These are phyloP conservation scores for Hapsidospora chrysogenum DNA, from an alignment of 495 filamentous ascomycete genomes.

Conservation along the genomic window DNA sequence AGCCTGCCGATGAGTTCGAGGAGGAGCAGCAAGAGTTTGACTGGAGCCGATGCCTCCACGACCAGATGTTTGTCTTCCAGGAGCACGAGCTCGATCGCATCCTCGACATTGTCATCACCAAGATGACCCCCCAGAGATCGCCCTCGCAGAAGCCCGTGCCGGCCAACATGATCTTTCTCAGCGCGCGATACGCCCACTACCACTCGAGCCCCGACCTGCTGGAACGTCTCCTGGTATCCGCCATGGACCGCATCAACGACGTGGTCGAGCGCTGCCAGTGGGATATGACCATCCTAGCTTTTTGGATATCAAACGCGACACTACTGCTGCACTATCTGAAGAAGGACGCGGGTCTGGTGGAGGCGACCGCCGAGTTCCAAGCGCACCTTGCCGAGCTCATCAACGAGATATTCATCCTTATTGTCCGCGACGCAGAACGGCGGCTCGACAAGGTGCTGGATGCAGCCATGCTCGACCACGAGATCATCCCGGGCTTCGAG, in stretches of 20 bases:
- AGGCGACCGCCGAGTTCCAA: conserved; percentile 79
- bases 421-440: conserved; percentile 92
- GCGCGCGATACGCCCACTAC: conserved; percentile 92
- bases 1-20: conserved; percentile 66
- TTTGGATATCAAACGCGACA: conserved; percentile 97
- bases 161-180: conserved; percentile 90
- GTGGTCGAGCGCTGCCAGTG: conserved; percentile 89
- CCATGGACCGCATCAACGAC: conserved; percentile 92
- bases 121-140: conserved; percentile 93
- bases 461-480: conserved; percentile 85
- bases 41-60: conserved; percentile 90
- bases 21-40: conserved; percentile 88
- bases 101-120: conserved; percentile 88
- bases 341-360: conserved; percentile 72
- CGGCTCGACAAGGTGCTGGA: conserved; percentile 94
- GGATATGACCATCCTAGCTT: conserved; percentile 98
- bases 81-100: conserved; percentile 80
- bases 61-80: conserved; percentile 99
- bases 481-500: conserved; percentile 94
- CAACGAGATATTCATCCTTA: conserved; percentile 98
- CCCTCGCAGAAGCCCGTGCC: conserved; percentile 94
- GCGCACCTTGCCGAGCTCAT: conserved; percentile 85
- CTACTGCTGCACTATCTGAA: conserved; percentile 90
- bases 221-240: conserved; percentile 59
- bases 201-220: conserved; percentile 80